phyloP scores from a whole-genome alignment of 352 stramenopile species.

The Phytopythium litorale region DNA sequence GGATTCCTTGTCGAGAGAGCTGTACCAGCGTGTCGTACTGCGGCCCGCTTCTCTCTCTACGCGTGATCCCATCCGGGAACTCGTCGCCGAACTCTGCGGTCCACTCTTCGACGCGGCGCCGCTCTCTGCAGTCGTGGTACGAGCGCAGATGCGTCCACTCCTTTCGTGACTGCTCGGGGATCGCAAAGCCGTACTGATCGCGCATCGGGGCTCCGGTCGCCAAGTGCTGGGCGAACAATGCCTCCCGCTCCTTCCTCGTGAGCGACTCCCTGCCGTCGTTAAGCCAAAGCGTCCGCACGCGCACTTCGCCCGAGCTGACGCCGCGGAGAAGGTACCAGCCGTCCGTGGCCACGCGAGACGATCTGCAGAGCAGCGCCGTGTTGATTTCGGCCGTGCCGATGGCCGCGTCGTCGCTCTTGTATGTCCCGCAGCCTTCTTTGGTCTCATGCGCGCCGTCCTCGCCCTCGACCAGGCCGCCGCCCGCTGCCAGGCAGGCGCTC shows the following conservation, averaged over 20 bases:
- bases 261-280: slow-evolving; percentile 15
- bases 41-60: background rate
- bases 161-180: slow-evolving; percentile 26
- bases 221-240: slow-evolving; percentile 36
- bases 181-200: slow-evolving; percentile 70
- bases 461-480: slow-evolving; percentile 14
- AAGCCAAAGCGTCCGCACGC: slow-evolving; percentile 56
- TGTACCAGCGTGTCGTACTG: slow-evolving; percentile 14
- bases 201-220: slow-evolving; percentile 24
- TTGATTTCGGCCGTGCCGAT: slow-evolving; percentile 57
- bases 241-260: slow-evolving; percentile 21
- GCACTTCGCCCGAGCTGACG: slow-evolving; percentile 53
- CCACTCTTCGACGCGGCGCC: slow-evolving; percentile 66
- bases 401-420: slow-evolving; percentile 31
- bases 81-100: slow-evolving; percentile 41
- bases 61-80: slow-evolving; percentile 31
- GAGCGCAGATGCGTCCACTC: slow-evolving; percentile 65
- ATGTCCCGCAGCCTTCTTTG: slow-evolving; percentile 5
- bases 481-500: slow-evolving; percentile 1
- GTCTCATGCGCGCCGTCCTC: slow-evolving; percentile 13
- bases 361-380: slow-evolving; percentile 28
- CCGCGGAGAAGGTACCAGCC: slow-evolving; percentile 48
- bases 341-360: slow-evolving; percentile 37
- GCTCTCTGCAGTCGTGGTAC: slow-evolving; percentile 71
- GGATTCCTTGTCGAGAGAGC: slow-evolving; percentile 48